A percentile compares a stretch with the other conserved stretches of the same genome.
Conservation (phyloP, 2,329 filamentous ascomycete genomes). For the Seiridium cupressi region DNA sequence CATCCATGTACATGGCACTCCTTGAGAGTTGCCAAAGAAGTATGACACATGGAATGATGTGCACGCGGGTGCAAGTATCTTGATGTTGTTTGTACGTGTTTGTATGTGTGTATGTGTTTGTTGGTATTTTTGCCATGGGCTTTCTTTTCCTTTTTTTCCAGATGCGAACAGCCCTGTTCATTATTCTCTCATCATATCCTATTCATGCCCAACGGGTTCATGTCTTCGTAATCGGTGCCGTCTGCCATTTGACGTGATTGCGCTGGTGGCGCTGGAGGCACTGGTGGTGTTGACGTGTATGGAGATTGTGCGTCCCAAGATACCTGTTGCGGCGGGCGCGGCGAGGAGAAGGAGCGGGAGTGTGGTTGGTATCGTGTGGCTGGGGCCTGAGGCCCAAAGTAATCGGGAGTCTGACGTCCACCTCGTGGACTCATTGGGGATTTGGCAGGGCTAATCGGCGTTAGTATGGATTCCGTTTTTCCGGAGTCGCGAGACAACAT, state of each 20-base stretch:
- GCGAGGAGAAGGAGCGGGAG: constrained; percentile 54
- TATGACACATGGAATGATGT: constrained; percentile 4
- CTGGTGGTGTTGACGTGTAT: constrained; percentile 22
- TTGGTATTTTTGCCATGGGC: not conserved
- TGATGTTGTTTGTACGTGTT: not conserved
- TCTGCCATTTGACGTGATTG: constrained; percentile 18
- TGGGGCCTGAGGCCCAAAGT: constrained; percentile 47
- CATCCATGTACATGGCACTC: not conserved
- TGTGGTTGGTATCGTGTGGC: constrained; percentile 51
- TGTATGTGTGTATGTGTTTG: not conserved
- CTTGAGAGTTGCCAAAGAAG: not conserved
- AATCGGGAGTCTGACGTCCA: constrained; percentile 51
- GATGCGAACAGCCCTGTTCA: constrained; percentile 5
- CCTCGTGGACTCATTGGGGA: constrained; percentile 26
- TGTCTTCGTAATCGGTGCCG: constrained; percentile 30
- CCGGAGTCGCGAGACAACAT: constrained; percentile 67
- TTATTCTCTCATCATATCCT: constrained; percentile 38
- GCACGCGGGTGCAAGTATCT: constrained; percentile 6
- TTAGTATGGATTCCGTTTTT: constrained; percentile 47
- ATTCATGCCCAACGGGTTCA: constrained; percentile 58
- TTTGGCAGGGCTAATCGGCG: constrained; percentile 43
- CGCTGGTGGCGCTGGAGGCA: constrained; percentile 18
- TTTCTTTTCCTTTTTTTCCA: not conserved
- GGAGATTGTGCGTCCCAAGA: constrained; percentile 43
- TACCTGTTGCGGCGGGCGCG: constrained; percentile 45